These are phyloP conservation scores for Suillus subaureus DNA, from an alignment of 768 basidiomycete species.

Conservation along the genomic window DNA sequence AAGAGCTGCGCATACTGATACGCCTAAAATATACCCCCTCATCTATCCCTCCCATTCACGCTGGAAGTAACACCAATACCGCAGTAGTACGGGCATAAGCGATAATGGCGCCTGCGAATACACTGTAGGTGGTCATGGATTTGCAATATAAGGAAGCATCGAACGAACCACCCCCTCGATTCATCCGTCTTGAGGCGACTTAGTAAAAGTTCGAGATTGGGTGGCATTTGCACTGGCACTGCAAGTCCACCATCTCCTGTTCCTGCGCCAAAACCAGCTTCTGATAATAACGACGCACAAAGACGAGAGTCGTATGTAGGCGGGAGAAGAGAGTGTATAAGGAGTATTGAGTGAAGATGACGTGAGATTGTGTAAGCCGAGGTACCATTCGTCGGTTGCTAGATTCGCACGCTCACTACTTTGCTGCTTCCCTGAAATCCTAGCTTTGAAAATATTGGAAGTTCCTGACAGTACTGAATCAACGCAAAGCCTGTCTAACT, in stretches of 20 bases:
- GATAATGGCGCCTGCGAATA: slow-evolving; percentile 55
- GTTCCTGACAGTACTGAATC: too few relatives aligned
- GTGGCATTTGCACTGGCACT: slow-evolving; percentile 37
- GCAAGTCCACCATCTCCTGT: slow-evolving; percentile 13
- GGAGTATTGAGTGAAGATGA: slow-evolving; percentile 51
- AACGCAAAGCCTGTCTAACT: too few relatives aligned
- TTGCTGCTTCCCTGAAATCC: too few relatives aligned
- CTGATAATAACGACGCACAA: slow-evolving; percentile 43
- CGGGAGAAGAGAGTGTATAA: slow-evolving; percentile 55
- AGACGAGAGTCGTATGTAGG: too few relatives aligned
- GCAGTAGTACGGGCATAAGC: slow-evolving; percentile 61
- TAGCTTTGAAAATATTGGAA: too few relatives aligned
- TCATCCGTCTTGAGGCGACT: slow-evolving; percentile 59
- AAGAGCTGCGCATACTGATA: slow-evolving; percentile 49
- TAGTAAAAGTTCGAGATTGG: slow-evolving; percentile 53
- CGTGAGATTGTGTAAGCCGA: too few relatives aligned
- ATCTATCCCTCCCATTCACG: slow-evolving; percentile 43
- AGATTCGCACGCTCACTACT: too few relatives aligned
- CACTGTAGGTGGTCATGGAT: slow-evolving; percentile 38
- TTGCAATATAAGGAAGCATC: slow-evolving; percentile 35
- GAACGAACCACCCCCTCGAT: slow-evolving; percentile 57
- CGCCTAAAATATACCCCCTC: slow-evolving; percentile 49
- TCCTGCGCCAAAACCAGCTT: slow-evolving; percentile 40
- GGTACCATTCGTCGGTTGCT: too few relatives aligned
- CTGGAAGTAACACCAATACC: slow-evolving; percentile 48